Conservation (phyloP, 345 rosid species). For the Kandelia obovata region DNA sequence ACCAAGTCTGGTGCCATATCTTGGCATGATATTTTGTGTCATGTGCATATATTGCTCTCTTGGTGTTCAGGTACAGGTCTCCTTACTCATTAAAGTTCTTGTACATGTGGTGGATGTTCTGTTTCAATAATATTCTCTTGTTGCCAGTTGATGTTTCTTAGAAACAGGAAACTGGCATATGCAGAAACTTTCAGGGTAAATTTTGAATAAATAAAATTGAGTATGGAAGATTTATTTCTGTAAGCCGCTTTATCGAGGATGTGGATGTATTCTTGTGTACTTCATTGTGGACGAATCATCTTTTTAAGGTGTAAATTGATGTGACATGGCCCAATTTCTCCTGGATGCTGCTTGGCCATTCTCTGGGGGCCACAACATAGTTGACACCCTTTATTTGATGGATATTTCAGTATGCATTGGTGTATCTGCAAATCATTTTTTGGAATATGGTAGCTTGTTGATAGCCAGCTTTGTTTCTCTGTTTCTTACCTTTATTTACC, state of each 20-base stretch:
- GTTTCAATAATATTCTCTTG: background rate
- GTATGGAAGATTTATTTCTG: too few relatives aligned
- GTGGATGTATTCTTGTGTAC: too few relatives aligned
- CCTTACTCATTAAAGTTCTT: background rate
- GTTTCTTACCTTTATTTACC: background rate
- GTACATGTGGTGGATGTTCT: background rate
- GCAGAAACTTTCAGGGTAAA: background rate
- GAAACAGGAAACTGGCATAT: constrained; percentile 4
- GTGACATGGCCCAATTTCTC: too few relatives aligned
- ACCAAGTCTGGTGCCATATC: constrained; percentile 95
- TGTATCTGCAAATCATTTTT: constrained; percentile 7
- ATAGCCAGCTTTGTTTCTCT: background rate
- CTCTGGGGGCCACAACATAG: too few relatives aligned
- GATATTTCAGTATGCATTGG: background rate
- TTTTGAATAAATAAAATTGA: too few relatives aligned
- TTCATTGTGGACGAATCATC: too few relatives aligned
- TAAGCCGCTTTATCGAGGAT: too few relatives aligned
- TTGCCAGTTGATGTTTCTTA: constrained; percentile 2
- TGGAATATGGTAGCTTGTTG: constrained; percentile 8
- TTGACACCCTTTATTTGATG: too few relatives aligned
- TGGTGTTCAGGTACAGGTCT: constrained; percentile 71
- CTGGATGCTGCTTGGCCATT: too few relatives aligned
- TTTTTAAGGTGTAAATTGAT: too few relatives aligned
- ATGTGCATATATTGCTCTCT: constrained; percentile 88
- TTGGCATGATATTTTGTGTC: constrained; percentile 83